Evolutionary conservation across 495 filamentous ascomycete species (phyloP).

Genomic region (Aspergillus campestris): DNA sequence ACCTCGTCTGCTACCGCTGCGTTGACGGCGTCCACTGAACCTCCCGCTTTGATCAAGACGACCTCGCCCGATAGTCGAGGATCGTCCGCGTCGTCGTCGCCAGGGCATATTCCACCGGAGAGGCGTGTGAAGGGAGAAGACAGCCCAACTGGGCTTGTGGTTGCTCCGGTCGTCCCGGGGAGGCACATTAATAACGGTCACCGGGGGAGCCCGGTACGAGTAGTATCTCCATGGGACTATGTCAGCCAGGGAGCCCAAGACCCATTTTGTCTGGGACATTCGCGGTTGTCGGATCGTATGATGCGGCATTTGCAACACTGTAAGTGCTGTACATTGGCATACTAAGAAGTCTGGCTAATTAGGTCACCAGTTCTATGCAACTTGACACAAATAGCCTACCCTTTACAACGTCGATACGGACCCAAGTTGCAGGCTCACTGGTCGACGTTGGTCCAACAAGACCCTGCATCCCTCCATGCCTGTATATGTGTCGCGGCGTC

Average conservation of each 20-base stretch:
- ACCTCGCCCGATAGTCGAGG: background rate
- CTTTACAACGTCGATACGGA: conserved; percentile 31
- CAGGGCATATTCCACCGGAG: no score
- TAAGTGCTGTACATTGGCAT: conserved; percentile 12
- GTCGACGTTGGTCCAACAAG: conserved; percentile 29
- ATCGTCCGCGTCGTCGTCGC: no score
- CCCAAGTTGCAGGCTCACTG: conserved; percentile 35
- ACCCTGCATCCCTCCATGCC: conserved; percentile 35
- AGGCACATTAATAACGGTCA: background rate
- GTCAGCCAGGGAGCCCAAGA: conserved; percentile 30
- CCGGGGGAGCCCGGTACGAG: conserved; percentile 7
- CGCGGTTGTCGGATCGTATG: conserved; percentile 35
- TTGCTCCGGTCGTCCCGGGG: no score
- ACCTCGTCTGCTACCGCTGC: conserved; percentile 10
- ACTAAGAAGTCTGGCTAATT: background rate
- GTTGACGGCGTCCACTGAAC: background rate
- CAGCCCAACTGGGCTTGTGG: no score
- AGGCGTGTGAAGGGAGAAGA: no score
- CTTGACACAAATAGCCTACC: conserved; percentile 33
- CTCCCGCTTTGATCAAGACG: background rate
- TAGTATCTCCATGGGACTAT: conserved; percentile 17
- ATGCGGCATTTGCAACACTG: conserved; percentile 35
- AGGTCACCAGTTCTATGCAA: conserved; percentile 28
- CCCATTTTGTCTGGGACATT: conserved; percentile 35
- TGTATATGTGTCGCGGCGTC: conserved; percentile 37